phyloP scores from a whole-genome alignment of 2,329 filamentous ascomycete genomes.

The Aphanocladium album region DNA sequence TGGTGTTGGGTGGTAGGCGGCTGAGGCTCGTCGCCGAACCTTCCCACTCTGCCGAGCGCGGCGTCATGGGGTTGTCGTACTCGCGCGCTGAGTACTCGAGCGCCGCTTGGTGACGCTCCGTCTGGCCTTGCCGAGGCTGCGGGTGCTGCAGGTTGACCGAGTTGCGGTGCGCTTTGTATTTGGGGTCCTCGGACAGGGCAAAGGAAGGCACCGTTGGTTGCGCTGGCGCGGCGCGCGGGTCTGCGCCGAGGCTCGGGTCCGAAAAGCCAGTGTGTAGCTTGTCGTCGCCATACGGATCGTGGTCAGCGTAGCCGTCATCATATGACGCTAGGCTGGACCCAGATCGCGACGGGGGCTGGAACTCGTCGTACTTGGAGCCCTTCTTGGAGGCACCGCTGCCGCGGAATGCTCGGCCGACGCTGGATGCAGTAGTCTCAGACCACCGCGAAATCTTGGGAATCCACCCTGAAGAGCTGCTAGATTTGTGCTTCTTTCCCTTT shows the following conservation, averaged over 20 bases:
- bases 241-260: slow-evolving; percentile 40
- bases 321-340: slow-evolving; percentile 69
- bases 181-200: slow-evolving; percentile 55
- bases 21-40: slow-evolving; percentile 56
- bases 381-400: slow-evolving; percentile 55
- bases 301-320: slow-evolving; percentile 51
- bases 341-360: slow-evolving; percentile 61
- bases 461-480: slow-evolving; percentile 68
- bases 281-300: slow-evolving; percentile 55
- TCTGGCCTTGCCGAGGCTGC: slow-evolving; percentile 69
- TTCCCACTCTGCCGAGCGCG: slow-evolving; percentile 57
- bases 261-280: slow-evolving; percentile 55
- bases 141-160: slow-evolving; percentile 76
- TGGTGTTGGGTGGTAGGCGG: slow-evolving; percentile 43
- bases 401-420: slow-evolving; percentile 71
- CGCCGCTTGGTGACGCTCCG: slow-evolving; percentile 66
- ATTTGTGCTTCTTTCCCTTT: slow-evolving; percentile 84
- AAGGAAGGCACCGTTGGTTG: slow-evolving; percentile 5
- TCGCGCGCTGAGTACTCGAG: slow-evolving; percentile 69
- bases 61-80: slow-evolving; percentile 57
- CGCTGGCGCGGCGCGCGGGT: slow-evolving; percentile 3
- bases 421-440: slow-evolving; percentile 94
- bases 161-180: slow-evolving; percentile 78
- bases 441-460: slow-evolving; percentile 94
- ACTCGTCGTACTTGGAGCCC: slow-evolving; percentile 57